Percentiles rank a stretch among this genome's conserved stretches.
Conservation (phyloP, 2,329 filamentous ascomycete genomes). For the Sporothrix dimorphospora region DNA sequence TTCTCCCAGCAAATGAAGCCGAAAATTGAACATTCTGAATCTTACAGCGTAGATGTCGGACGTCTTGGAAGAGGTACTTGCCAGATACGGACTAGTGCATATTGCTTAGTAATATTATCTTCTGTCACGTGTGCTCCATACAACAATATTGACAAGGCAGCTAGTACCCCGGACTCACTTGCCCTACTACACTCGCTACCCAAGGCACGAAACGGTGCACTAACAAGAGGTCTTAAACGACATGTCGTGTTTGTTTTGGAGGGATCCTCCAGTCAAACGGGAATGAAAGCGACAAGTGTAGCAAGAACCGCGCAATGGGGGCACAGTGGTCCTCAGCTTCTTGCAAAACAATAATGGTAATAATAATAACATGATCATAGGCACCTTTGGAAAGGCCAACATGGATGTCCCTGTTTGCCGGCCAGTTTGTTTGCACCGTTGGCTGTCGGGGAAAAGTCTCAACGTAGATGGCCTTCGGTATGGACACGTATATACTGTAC, state of each 20-base stretch:
- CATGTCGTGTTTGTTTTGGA: not conserved
- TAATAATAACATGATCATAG: too few relatives aligned
- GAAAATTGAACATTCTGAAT: slow-evolving; percentile 55
- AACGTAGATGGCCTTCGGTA: too few relatives aligned
- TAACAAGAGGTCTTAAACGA: not conserved
- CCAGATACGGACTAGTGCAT: not conserved
- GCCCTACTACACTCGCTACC: not conserved
- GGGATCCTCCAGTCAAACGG: slow-evolving; percentile 36
- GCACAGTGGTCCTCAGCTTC: too few relatives aligned
- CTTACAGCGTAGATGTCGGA: slow-evolving; percentile 19
- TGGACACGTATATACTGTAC: too few relatives aligned
- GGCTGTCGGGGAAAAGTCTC: too few relatives aligned
- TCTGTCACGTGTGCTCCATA: not conserved
- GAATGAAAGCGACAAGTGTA: slow-evolving; percentile 40
- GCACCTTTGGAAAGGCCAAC: too few relatives aligned
- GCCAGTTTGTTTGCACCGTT: too few relatives aligned
- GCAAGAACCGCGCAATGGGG: too few relatives aligned
- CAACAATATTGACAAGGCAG: not conserved
- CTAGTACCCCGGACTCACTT: not conserved
- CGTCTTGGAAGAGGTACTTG: not conserved
- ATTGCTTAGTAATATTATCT: not conserved
- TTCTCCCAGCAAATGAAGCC: slow-evolving; percentile 43
- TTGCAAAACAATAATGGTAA: too few relatives aligned
- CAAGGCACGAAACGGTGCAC: not conserved
- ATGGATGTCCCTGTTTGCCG: too few relatives aligned